Evolutionary conservation across 192 early-diverging fungal genomes (phyloP).

Genomic region (Linnemannia zychae): DNA sequence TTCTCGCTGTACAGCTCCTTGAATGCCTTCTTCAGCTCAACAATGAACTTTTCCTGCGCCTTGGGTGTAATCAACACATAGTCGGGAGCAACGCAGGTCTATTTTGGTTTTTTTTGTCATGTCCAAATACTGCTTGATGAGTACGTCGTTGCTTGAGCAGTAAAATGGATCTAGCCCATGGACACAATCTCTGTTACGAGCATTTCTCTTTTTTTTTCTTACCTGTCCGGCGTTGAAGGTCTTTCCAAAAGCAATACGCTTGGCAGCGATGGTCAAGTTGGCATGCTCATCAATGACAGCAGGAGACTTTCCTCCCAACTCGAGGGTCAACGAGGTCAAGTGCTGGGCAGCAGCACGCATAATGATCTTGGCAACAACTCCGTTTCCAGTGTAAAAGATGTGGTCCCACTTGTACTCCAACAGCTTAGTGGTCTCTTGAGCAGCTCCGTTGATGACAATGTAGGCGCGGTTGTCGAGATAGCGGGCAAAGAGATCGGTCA

Average conservation of each 20-base stretch:
- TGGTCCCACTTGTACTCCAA: constrained; percentile 87
- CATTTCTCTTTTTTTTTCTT: neutral
- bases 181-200: neutral
- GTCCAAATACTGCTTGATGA: neutral
- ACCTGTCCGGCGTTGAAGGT: constrained; percentile 90
- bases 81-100: constrained; percentile 91
- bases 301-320: constrained; percentile 94
- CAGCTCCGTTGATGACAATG: constrained; percentile 83
- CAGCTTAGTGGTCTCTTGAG: constrained; percentile 81
- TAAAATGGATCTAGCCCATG: neutral
- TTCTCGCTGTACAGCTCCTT: constrained; percentile 64
- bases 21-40: constrained; percentile 61
- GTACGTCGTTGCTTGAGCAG: neutral
- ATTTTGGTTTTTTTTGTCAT: constrained; percentile 9
- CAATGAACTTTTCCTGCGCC: constrained; percentile 69
- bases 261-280: constrained; percentile 75
- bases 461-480: constrained; percentile 81
- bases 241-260: constrained; percentile 90
- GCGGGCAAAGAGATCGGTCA: constrained; percentile 76
- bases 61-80: constrained; percentile 80
- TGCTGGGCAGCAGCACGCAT: constrained; percentile 87
- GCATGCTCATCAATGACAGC: constrained; percentile 75
- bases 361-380: constrained; percentile 85
- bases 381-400: constrained; percentile 95
- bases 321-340: constrained; percentile 88